These are phyloP conservation scores for Exsudoporus floridanus DNA, from an alignment of 1,284 basidiomycete species.

Conservation along the genomic window DNA sequence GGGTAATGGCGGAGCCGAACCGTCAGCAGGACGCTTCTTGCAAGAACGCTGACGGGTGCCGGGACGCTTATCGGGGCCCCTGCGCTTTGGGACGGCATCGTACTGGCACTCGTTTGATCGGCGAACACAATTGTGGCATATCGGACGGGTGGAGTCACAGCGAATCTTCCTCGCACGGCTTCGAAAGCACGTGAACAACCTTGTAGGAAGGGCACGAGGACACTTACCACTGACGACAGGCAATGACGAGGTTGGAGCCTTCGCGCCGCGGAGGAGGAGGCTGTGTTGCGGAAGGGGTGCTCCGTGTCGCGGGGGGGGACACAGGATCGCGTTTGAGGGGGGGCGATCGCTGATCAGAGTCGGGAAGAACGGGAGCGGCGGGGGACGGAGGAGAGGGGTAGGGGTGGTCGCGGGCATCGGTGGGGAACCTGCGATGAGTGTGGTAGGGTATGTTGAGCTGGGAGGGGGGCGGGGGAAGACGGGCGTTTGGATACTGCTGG, in stretches of 20 bases:
- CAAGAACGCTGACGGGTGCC: conserved; percentile 77
- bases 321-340: conserved; percentile 36
- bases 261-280: conserved; percentile 51
- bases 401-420: conserved; percentile 44
- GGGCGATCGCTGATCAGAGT: conserved; percentile 41
- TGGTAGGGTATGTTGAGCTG: conserved; percentile 41
- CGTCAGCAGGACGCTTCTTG: conserved; percentile 70
- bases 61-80: conserved; percentile 79
- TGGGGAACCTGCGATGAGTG: conserved; percentile 47
- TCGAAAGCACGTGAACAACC: conserved; percentile 39
- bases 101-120: conserved; percentile 74
- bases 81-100: conserved; percentile 72
- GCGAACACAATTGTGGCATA: conserved; percentile 75
- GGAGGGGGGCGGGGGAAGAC: conserved; percentile 39
- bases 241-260: conserved; percentile 66
- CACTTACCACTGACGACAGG: conserved; percentile 63
- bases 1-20: conserved; percentile 46
- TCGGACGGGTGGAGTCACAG: conserved; percentile 76
- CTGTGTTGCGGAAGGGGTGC: conserved; percentile 17
- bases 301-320: conserved; percentile 11
- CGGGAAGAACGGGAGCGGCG: conserved; percentile 31
- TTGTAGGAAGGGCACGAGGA: conserved; percentile 27
- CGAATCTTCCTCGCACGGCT: conserved; percentile 80
- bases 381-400: conserved; percentile 35
- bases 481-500: conserved; percentile 41